A percentile compares a stretch with the other conserved stretches of the same genome.
Conservation (phyloP, 805 yeast species). For the Priceomyces haplophilus region DNA sequence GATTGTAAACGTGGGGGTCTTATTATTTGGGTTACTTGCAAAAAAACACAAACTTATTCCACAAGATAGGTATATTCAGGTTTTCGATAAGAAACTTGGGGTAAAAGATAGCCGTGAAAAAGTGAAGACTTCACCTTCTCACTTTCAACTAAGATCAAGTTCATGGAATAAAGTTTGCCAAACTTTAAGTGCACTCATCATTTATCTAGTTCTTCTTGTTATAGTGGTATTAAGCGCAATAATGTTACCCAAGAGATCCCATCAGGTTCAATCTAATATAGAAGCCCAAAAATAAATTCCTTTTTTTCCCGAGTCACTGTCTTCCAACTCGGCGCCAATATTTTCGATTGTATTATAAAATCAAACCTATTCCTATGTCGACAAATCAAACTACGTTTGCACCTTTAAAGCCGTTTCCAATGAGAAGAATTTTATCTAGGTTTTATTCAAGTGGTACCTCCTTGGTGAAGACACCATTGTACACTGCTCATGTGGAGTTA, state of each 20-base stretch:
- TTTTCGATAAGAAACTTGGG: constrained; percentile 1
- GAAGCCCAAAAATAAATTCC: background rate
- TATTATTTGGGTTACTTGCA: constrained; percentile 7
- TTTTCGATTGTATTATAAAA: background rate
- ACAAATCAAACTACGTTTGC: background rate
- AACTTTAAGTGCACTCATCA: constrained; percentile 7
- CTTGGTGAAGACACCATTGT: constrained; percentile 69
- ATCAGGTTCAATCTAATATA: background rate
- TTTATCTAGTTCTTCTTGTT: constrained; percentile 7
- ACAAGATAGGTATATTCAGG: constrained; percentile 9
- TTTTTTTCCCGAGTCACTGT: background rate
- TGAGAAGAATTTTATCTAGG: constrained; percentile 13
- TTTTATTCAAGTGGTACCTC: constrained; percentile 22
- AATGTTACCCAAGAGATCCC: background rate
- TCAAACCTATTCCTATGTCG: background rate
- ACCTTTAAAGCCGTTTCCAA: background rate
- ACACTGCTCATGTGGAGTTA: constrained; percentile 69
- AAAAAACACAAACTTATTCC: constrained; percentile 8
- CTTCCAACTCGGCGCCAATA: background rate
- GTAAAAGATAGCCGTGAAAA: background rate
- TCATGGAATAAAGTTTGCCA: constrained; percentile 8
- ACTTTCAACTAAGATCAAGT: constrained; percentile 4
- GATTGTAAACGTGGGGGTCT: constrained; percentile 10
- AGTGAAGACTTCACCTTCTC: constrained; percentile 1
- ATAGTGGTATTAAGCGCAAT: constrained; percentile 1